Conservation (phyloP, 2,329 filamentous ascomycete genomes). For the Talaromyces funiculosus region DNA sequence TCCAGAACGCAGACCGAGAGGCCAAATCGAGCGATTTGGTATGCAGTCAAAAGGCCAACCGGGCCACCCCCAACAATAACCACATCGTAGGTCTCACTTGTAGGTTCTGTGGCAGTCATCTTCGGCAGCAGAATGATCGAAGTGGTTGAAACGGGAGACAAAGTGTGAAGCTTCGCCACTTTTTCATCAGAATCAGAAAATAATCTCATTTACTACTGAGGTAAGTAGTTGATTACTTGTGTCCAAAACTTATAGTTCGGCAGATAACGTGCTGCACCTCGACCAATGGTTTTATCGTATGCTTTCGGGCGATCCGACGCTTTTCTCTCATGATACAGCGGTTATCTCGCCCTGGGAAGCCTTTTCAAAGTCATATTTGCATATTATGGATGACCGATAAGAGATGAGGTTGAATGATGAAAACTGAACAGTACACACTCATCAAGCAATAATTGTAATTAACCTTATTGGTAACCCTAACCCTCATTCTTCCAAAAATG, state of each 20-base stretch:
- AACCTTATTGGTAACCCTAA: neutral
- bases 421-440: neutral
- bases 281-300: neutral
- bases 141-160: neutral
- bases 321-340: neutral
- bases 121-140: neutral
- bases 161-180: neutral
- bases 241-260: neutral
- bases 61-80: conserved; percentile 44
- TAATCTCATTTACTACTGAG: neutral
- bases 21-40: conserved; percentile 43
- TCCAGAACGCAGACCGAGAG: conserved; percentile 45
- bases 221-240: neutral
- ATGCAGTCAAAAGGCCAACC: conserved; percentile 38
- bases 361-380: neutral
- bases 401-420: neutral
- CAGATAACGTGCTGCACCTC: neutral
- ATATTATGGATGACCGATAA: neutral
- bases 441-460: neutral
- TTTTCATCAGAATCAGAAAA: neutral
- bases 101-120: neutral
- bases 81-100: conserved; percentile 21
- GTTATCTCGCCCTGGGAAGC: neutral
- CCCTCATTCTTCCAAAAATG: neutral
- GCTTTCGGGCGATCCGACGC: neutral